Base-by-base conservation (phyloP, 73 alveolate genomes). In the Paramecium biaurelia region DNA sequence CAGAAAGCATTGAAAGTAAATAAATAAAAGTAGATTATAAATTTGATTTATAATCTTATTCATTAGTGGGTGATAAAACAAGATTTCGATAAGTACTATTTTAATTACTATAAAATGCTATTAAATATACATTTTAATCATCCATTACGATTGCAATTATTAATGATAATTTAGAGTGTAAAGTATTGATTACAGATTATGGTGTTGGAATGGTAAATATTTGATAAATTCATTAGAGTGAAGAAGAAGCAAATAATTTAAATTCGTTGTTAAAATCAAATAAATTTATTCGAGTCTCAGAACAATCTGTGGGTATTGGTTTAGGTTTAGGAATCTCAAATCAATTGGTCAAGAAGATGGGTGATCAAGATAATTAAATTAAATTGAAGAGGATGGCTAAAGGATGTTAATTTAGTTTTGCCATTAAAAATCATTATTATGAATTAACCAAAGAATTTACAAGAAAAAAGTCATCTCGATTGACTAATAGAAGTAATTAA, bases 301-400 rank as follows among this genome's bases (percentile, higher is more conserved):
- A 38, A 41, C 23, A 47, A 37, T 79, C 90, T 20, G 72, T 79
- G 6, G 90, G 90, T 18, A 20, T 42, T 2, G 90, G 90, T 9
- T 42, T 79, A 45, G 90, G 90, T 9, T 79, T 79, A 79, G 70
- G 70, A 21, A 79, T 79, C 1, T 38, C 90, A 20, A 79, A 79
- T 79, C 15, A 79, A 79, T 30, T 79, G n/a, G 90, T 79, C 8
- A 79, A 41, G 74, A 18, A 41, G 3, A 79, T 79, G 90, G 56
- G 72, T 3, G 35, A 45, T 42, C 15, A 45, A 79, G 30, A 79
- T 1, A 20, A 32, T 23, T 14, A 23, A 3, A 79, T 79, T 18
- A 24, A 79, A 79, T 42, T 72, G 4, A 72, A 30, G 15, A 38
- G 86, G 41, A n/a, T 35, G 86, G 35, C 2, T n/a, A 32, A 72